Evolutionary conservation across 768 basidiomycete species (phyloP).

Genomic region (Paxillus ammoniavirescens): DNA sequence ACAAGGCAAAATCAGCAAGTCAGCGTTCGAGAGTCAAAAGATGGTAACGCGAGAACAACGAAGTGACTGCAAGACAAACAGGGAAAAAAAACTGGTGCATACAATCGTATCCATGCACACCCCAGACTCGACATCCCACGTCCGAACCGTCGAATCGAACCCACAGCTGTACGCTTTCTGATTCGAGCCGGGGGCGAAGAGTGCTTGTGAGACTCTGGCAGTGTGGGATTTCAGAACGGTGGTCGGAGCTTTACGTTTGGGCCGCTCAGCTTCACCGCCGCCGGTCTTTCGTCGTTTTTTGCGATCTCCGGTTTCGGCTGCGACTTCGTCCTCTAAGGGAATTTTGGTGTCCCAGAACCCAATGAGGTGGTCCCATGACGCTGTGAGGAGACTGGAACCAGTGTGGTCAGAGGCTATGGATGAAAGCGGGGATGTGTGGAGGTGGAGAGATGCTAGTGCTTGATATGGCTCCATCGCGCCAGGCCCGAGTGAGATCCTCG

Average conservation of each 20-base stretch:
- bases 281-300: conserved; percentile 66
- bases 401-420: conserved; percentile 55
- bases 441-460: conserved; percentile 65
- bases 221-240: conserved; percentile 82
- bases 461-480: conserved; percentile 15
- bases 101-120: conserved; percentile 72
- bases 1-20: background rate
- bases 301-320: conserved; percentile 19
- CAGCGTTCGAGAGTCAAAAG: background rate
- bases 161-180: conserved; percentile 70
- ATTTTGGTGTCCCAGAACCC: conserved; percentile 75
- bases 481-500: conserved; percentile 29
- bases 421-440: conserved; percentile 82
- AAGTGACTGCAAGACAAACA: background rate
- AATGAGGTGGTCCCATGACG: conserved; percentile 85
- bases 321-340: conserved; percentile 63
- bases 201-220: conserved; percentile 71
- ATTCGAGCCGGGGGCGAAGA: conserved; percentile 33
- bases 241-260: conserved; percentile 66
- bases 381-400: conserved; percentile 70
- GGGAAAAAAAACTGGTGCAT: conserved; percentile 24
- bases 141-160: conserved; percentile 86
- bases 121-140: conserved; percentile 84
- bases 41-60: background rate
- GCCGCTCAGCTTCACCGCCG: conserved; percentile 31